phyloP scores from a whole-genome alignment of 495 filamentous ascomycete species.

The Trichoderma orchidacearum region DNA sequence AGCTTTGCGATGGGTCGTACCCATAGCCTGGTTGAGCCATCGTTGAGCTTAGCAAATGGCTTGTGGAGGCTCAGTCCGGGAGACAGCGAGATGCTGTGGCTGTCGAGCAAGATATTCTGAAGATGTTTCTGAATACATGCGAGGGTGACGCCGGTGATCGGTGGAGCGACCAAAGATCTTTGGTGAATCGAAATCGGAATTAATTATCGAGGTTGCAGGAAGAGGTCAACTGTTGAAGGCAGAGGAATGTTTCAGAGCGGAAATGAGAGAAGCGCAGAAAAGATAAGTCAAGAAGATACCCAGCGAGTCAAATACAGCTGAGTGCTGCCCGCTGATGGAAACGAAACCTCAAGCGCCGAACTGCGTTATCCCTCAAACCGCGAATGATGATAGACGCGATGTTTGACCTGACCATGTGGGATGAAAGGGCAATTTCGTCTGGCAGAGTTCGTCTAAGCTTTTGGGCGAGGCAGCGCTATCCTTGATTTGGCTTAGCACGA shows the following conservation, averaged over 20 bases:
- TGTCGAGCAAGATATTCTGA: neutral
- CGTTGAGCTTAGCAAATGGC: neutral
- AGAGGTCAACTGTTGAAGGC: neutral
- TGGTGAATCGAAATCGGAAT: neutral
- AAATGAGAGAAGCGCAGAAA: neutral
- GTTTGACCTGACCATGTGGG: neutral
- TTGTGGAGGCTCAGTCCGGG: neutral
- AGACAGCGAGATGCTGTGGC: neutral
- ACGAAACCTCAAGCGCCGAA: no score
- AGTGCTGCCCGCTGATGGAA: no score
- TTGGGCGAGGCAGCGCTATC: neutral
- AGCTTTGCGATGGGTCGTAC: neutral
- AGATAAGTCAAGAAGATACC: no score
- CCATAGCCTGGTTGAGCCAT: slow-evolving; percentile 1
- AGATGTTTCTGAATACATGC: neutral
- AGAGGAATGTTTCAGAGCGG: neutral
- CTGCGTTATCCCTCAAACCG: no score
- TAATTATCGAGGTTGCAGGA: neutral
- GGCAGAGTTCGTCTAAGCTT: neutral
- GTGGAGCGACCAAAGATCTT: neutral
- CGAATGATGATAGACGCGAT: neutral
- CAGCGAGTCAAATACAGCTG: no score
- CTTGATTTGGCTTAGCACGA: neutral
- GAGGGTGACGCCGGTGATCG: neutral
- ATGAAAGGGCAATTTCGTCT: neutral